Base-by-base conservation (phyloP, 2,329 filamentous ascomycete species). In the Xylaria sp. region DNA sequence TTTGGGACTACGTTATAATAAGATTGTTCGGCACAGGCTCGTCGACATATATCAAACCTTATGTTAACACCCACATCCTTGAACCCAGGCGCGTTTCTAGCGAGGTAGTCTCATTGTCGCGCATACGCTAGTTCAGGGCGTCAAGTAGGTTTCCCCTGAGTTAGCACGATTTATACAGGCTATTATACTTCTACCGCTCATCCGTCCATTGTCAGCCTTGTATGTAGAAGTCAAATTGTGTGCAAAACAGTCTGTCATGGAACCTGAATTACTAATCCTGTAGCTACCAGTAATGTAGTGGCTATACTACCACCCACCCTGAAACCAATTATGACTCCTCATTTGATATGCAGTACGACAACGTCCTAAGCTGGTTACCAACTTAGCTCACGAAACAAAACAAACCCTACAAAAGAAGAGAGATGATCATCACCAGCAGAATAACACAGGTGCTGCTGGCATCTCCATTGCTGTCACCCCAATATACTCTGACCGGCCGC, bases 401-500 rank as follows among this genome's bases (percentile, higher is more conserved):
- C 52, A 18, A 70, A 32, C 1, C 41, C 41, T 67, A 59, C 23
- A 68, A 52, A 34, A 66, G n/a, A n/a, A 73, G 55, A 23, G 70
- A 70, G 25, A 73, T 48, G 12, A 75, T 41, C 37, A 69, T 68
- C 18, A 73, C 65, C 39, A 75, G 48, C 73, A 75, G 70, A 46
- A 75, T 64, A 32, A 70, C 67, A 57, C 74, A 76, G 20, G 56
- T 70, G 25, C 32, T 51, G 54, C 58, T 66, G 28, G 56, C 56
- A 7, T 48, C 57, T 34, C 66, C 67, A 18, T 68, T 55, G 23
- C 50, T 52, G 20, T 64, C 58, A n/a, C 64, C 58, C 71, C 69
- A 71, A 44, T 44, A 46, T 9, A 68, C 13, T 32, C 44, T 51
- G 41, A 58, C 50, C 9, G 59, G 46, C 12, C 65, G 64, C 48